A percentile compares a stretch with the other conserved stretches of the same genome.
Evolutionary conservation across 768 basidiomycete genomes (phyloP).

Genomic region (Phlebiopsis flavidoalba): DNA sequence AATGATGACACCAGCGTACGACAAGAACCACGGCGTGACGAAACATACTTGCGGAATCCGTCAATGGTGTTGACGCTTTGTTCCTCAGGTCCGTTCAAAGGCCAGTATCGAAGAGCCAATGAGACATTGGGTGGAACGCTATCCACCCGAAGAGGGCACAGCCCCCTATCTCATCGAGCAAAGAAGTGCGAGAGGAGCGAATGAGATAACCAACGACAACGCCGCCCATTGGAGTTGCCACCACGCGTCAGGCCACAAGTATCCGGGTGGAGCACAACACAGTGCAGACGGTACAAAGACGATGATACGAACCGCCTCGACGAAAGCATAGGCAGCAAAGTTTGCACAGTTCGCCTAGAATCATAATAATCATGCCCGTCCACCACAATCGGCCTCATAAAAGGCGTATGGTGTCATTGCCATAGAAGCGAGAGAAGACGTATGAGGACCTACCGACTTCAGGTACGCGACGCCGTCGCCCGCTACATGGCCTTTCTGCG

Average conservation of each 20-base stretch:
- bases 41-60: conserved; percentile 73
- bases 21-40: conserved; percentile 75
- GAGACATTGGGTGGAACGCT: conserved; percentile 83
- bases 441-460: conserved; percentile 22
- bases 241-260: not conserved
- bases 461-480: conserved; percentile 29
- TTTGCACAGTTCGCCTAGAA: conserved; percentile 25
- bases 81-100: conserved; percentile 76
- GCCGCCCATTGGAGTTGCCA: conserved; percentile 84
- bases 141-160: conserved; percentile 95
- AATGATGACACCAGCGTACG: conserved; percentile 56
- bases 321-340: conserved; percentile 69
- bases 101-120: conserved; percentile 83
- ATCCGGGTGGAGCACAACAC: not conserved
- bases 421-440: not conserved
- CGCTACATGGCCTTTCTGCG: conserved; percentile 25
- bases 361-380: conserved; percentile 43
- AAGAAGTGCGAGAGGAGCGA: conserved; percentile 85
- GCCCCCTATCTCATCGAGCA: conserved; percentile 85
- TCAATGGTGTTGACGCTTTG: conserved; percentile 58
- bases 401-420: not conserved
- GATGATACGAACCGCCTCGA: conserved; percentile 83
- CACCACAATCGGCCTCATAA: conserved; percentile 41
- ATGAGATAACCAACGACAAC: conserved; percentile 87
- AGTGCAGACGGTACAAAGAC: conserved; percentile 58